phyloP scores from a whole-genome alignment of 169 alveolate species.

The Plasmodium vinckei region DNA sequence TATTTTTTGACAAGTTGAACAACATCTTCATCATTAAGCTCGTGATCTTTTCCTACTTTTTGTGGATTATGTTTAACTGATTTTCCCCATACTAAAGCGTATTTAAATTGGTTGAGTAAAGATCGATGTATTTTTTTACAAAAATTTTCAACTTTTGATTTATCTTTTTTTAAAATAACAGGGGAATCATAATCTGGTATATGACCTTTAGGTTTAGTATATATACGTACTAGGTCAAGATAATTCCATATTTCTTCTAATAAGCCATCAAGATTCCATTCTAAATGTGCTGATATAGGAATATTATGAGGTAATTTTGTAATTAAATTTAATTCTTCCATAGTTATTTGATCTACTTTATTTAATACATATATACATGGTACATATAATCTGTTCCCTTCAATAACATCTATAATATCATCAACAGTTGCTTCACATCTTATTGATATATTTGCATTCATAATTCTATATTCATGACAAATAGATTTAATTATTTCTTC shows the following conservation, averaged over 20 bases:
- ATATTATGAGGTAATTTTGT: conserved; percentile 96
- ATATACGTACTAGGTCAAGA: conserved; percentile 95
- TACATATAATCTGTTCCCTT: conserved; percentile 95
- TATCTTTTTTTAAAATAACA: conserved; percentile 92
- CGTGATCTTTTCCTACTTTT: conserved; percentile 96
- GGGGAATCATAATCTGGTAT: conserved; percentile 98
- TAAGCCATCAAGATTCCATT: conserved; percentile 97
- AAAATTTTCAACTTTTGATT: conserved; percentile 86
- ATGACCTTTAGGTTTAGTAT: conserved; percentile 99
- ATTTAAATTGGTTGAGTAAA: conserved; percentile 91
- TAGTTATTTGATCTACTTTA: conserved; percentile 93
- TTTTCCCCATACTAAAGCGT: conserved; percentile 99
- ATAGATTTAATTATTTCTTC: conserved; percentile 86
- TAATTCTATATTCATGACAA: conserved; percentile 94
- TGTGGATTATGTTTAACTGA: conserved; percentile 97
- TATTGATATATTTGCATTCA: conserved; percentile 94
- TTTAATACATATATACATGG: conserved; percentile 96
- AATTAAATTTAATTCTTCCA: conserved; percentile 92
- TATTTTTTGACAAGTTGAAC: conserved; percentile 90
- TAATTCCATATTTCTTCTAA: conserved; percentile 98
- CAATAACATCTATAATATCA: conserved; percentile 98
- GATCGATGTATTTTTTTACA: conserved; percentile 89
- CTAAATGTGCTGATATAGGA: conserved; percentile 93
- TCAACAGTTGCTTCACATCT: conserved; percentile 97
- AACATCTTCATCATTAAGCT: conserved; percentile 90